Percentiles rank a stretch among this genome's conserved stretches.
Evolutionary conservation across 129 eudicot genomes (phyloP).

Genomic region (Flaveria trinervia): DNA sequence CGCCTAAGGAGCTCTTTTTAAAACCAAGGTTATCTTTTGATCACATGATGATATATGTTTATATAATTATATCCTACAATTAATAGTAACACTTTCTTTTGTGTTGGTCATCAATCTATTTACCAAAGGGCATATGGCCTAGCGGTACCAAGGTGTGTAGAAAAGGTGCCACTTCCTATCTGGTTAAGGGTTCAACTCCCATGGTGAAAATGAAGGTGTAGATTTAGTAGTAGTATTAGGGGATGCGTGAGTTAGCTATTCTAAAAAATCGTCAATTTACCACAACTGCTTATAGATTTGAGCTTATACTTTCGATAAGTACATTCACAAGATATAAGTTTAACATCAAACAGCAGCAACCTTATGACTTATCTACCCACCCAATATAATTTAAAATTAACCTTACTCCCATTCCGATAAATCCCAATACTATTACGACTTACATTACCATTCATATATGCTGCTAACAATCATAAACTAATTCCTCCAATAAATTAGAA

Average conservation of each 20-base stretch:
- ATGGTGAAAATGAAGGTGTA: too few relatives aligned
- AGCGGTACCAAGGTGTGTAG: too few relatives aligned
- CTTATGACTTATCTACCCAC: slow-evolving; percentile 3
- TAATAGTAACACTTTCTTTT: background rate
- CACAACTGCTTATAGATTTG: too few relatives aligned
- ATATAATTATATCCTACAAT: background rate
- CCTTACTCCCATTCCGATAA: background rate
- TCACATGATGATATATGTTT: slow-evolving; percentile 1
- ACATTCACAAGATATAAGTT: slow-evolving; percentile 9
- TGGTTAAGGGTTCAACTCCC: too few relatives aligned
- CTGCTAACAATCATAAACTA: background rate
- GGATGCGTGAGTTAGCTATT: too few relatives aligned
- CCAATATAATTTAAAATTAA: slow-evolving; percentile 10
- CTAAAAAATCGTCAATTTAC: too few relatives aligned
- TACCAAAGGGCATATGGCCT: background rate
- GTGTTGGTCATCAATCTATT: slow-evolving; percentile 1
- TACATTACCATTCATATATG: background rate
- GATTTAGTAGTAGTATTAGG: too few relatives aligned
- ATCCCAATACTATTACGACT: background rate
- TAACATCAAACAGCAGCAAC: background rate
- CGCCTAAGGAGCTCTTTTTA: too few relatives aligned
- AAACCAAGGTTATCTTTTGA: background rate
- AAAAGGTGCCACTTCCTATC: too few relatives aligned
- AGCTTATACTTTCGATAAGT: background rate
- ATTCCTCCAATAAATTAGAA: background rate